Evolutionary conservation across 139 green algal genomes (phyloP), one percentile per base, ranked within the genome.

Genomic region (Edaphochlamys debaryana): DNA sequence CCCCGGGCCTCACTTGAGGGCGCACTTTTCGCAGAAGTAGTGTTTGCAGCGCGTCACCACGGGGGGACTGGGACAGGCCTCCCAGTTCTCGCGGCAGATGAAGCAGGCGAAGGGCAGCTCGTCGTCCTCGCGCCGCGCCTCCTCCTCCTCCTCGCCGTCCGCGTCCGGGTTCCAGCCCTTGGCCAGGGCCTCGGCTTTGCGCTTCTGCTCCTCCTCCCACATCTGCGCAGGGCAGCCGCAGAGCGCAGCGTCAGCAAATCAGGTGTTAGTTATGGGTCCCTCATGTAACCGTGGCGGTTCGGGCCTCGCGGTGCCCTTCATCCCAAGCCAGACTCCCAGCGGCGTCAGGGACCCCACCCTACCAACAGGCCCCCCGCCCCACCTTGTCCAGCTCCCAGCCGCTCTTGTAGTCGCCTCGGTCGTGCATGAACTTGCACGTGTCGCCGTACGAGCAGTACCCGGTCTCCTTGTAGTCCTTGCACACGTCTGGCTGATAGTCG

Each of bases 381-480:
- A 97, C 94, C 88, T 86, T 81, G 37, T 98, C 95, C 32, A 98
- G 69, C 89, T 98, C 94, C 93, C 94, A 98, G 67, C 95, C 95
- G 69, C 87, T 92, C 95, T 99, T 99, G 95, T 99, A 99, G 87
- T 99, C 98, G 7, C 95, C 95, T 4, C 98, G 87, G 84, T 99
- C 98, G 87, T 99, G 98, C 89, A 99, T 86, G 88, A 99, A 99
- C 89, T 99, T 99, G 92, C 98, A 99, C 34, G 93, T 88, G 87
- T 99, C 98, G 15, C 98, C 98, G 81, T 98, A 99, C 4, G 95
- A 97, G 87, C 96, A 98, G 85, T 95, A 98, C 4, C 56, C 56
- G 38, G 69, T 98, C 90, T 98, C 98, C 56, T 63, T 63, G 56
- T 63, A 63, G 87, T 99, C 97, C 88, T 99, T 99, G 87, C 97